These are phyloP conservation scores for Cardamine occulta DNA, from an alignment of 345 rosid species.

Conservation along the genomic window DNA sequence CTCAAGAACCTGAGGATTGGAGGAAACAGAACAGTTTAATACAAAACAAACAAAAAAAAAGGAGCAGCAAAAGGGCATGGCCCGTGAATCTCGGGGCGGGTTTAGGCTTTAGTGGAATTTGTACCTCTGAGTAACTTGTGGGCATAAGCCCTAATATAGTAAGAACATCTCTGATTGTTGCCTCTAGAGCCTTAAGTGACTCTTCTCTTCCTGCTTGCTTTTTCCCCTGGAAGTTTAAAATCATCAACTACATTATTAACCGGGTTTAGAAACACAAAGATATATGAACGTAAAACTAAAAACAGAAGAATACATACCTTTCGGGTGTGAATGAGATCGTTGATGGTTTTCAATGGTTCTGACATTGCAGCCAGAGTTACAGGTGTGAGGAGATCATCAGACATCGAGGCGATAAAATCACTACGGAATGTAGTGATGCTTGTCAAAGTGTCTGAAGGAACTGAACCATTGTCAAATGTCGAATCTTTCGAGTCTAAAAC, in stretches of 20 bases:
- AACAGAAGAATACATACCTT: constrained; percentile 54
- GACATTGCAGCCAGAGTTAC: constrained; percentile 84
- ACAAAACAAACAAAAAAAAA: neutral
- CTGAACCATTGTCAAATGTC: constrained; percentile 42
- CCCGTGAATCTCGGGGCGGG: too few relatives aligned
- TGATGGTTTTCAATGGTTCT: constrained; percentile 79
- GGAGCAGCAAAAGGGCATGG: neutral
- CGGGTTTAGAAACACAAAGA: neutral
- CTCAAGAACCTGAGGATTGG: constrained; percentile 59
- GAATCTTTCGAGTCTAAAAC: constrained; percentile 54
- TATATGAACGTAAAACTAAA: constrained; percentile 5
- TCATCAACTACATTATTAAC: neutral
- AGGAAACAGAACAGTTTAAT: neutral
- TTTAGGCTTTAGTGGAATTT: constrained; percentile 7
- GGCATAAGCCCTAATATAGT: constrained; percentile 78
- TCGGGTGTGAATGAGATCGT: constrained; percentile 80
- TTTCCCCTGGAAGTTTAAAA: constrained; percentile 63
- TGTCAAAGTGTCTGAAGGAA: constrained; percentile 55
- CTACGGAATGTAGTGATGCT: constrained; percentile 55
- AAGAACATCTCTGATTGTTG: constrained; percentile 63
- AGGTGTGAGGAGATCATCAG: constrained; percentile 90
- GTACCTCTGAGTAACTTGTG: constrained; percentile 73
- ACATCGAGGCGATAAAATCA: constrained; percentile 73
- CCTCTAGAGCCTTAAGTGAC: constrained; percentile 71
- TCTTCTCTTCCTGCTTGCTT: constrained; percentile 68